These are phyloP conservation scores for Oryza glaberrima DNA, from an alignment of 176 grass and related monocot species.

Conservation along the genomic window DNA sequence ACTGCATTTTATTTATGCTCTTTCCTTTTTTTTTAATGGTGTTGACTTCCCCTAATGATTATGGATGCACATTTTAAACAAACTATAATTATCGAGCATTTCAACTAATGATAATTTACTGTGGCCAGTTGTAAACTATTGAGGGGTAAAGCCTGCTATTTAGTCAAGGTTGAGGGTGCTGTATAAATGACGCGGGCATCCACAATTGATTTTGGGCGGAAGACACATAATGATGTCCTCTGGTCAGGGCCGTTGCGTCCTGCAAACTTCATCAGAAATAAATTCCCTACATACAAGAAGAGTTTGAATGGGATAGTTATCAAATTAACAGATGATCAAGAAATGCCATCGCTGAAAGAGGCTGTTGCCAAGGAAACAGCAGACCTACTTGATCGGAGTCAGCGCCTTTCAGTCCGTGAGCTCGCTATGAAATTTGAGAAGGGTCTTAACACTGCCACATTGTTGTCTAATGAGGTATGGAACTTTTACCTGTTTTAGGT, in stretches of 20 bases:
- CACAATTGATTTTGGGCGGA: conserved; percentile 47
- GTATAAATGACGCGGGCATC: conserved; percentile 52
- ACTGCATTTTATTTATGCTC: neutral
- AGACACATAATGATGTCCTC: conserved; percentile 33
- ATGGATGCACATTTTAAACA: neutral
- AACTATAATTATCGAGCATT: neutral
- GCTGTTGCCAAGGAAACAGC: conserved; percentile 65
- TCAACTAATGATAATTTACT: neutral
- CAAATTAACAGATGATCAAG: conserved; percentile 50
- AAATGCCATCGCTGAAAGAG: conserved; percentile 58
- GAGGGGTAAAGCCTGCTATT: neutral
- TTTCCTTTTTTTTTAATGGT: neutral
- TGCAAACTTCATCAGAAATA: conserved; percentile 58
- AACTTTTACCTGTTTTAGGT: neutral
- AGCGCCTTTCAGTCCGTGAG: conserved; percentile 77
- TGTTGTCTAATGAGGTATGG: conserved; percentile 77
- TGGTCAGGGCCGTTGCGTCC: conserved; percentile 49
- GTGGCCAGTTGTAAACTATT: neutral
- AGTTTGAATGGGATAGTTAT: conserved; percentile 58
- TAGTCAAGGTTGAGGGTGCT: neutral
- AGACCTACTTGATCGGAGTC: conserved; percentile 52
- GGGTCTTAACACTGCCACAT: conserved; percentile 70
- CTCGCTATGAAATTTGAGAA: conserved; percentile 86
- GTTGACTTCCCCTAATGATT: neutral
- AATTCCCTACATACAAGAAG: conserved; percentile 68